Evolutionary conservation across 225 moss, liverwort and hornwort genomes (phyloP).

Genomic region (Antitrichia curtipendula): DNA sequence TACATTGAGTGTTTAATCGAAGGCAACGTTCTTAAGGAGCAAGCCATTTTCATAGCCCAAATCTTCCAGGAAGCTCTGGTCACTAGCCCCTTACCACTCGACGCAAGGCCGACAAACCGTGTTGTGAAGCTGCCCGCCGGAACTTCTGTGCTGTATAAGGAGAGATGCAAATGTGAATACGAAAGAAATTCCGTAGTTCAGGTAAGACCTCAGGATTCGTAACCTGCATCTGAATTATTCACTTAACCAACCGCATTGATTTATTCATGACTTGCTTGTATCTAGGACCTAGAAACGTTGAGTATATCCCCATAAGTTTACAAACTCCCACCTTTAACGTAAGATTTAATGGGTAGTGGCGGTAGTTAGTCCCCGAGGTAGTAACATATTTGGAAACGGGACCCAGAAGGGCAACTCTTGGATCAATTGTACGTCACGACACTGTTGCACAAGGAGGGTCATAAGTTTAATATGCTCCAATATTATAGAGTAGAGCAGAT

Average conservation of each 20-base stretch:
- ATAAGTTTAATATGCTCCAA: neutral
- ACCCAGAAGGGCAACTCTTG: neutral
- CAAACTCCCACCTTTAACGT: neutral
- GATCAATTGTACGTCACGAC: neutral
- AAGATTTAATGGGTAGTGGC: neutral
- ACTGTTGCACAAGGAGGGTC: neutral
- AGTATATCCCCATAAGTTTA: neutral
- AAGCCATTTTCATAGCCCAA: conserved; percentile 51
- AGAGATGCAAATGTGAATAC: conserved; percentile 43
- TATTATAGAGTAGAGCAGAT: neutral
- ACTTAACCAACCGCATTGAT: neutral
- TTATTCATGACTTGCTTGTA: neutral
- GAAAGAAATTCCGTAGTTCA: conserved; percentile 77
- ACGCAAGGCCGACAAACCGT: conserved; percentile 27
- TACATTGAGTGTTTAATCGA: conserved; percentile 73
- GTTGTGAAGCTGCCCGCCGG: conserved; percentile 60
- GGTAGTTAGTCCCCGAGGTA: neutral
- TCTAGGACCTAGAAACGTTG: neutral
- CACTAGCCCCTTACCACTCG: conserved; percentile 29
- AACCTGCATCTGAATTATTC: neutral
- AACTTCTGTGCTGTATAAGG: conserved; percentile 34
- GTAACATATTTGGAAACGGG: neutral
- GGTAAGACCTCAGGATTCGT: conserved; percentile 6
- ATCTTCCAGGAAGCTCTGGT: conserved; percentile 54
- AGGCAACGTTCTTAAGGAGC: conserved; percentile 58